Base-by-base conservation (phyloP, 352 stramenopile species). In the Salisapilia sapeloensis region DNA sequence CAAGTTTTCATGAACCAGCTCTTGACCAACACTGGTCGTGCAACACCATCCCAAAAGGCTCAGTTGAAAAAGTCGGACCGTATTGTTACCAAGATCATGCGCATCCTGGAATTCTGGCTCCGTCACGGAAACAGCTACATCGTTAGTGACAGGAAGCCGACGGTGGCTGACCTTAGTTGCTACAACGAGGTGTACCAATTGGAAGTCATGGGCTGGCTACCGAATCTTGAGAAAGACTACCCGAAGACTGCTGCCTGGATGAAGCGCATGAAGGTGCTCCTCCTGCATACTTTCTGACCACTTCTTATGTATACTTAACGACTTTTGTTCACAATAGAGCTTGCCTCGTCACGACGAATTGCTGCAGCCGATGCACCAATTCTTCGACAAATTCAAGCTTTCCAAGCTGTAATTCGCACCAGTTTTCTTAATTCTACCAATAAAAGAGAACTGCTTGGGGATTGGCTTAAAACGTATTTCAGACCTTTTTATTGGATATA, bases 121-220 rank as follows among this genome's bases (percentile, higher is more conserved):
- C 57, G 60, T 28, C 44, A 70, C 28, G 58, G 45, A 29, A 77
- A 77, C 41, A 24, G 54, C 15, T 79, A 70, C 44, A 33, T 82
- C 25, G 58, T 74, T 50, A 78, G 58, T 36, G 49, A 39, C 34
- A 55, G 46, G 18, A 50, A 75, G 19, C 66, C 66, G 9, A 76
- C 66, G 8, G 21, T 82, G 2, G 66, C 55, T 14, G 66, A 82
- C 39, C 39, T 82, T n/a, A 79, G 62, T 32, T 82, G 66, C 48
- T 82, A 82, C 56, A 79, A 74, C 38, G 66, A 82, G 44, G 52
- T 82, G 11, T 50, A 76, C 23, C 66, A 82, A 47, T 56, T 82
- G 3, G 60, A 82, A 33, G 60, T 79, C 35, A 74, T 79, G 62
- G 62, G 56, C 0, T 29, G 74, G 24, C 51, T 81, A 15, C 42